These are phyloP conservation scores for Rutstroemia sydowiana DNA, from an alignment of 2,329 filamentous ascomycete genomes.

Conservation along the genomic window DNA sequence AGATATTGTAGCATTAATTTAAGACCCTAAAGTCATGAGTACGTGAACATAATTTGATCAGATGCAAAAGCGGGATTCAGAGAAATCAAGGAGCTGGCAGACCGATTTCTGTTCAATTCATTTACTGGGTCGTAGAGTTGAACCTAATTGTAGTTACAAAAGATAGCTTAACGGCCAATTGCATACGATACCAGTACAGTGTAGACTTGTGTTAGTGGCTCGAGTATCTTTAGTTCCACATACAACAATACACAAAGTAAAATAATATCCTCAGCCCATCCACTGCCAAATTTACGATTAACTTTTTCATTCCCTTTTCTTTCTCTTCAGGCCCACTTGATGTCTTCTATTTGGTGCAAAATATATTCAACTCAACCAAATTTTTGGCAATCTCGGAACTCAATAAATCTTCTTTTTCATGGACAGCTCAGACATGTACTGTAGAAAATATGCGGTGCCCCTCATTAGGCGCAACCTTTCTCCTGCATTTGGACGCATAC, in stretches of 20 bases:
- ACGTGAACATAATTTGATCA: neutral
- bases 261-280: no score
- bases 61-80: neutral
- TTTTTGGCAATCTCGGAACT: neutral
- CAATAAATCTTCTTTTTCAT: slow-evolving; percentile 2
- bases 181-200: no score
- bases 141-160: no score
- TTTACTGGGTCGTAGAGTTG: neutral
- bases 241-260: no score
- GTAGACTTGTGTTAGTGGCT: neutral
- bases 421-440: slow-evolving; percentile 9
- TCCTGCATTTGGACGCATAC: slow-evolving; percentile 8
- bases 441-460: slow-evolving; percentile 1
- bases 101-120: neutral
- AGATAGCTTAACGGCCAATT: neutral
- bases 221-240: neutral
- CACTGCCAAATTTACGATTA: no score
- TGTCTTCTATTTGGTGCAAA: neutral
- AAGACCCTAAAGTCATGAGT: neutral
- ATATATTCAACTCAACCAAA: neutral
- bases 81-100: neutral
- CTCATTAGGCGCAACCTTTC: slow-evolving; percentile 7
- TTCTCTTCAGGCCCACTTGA: no score
- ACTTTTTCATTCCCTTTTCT: no score
- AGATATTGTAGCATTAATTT: neutral